These are phyloP conservation scores for Onygena corvina DNA, from an alignment of 2,329 filamentous ascomycete genomes.

Conservation along the genomic window DNA sequence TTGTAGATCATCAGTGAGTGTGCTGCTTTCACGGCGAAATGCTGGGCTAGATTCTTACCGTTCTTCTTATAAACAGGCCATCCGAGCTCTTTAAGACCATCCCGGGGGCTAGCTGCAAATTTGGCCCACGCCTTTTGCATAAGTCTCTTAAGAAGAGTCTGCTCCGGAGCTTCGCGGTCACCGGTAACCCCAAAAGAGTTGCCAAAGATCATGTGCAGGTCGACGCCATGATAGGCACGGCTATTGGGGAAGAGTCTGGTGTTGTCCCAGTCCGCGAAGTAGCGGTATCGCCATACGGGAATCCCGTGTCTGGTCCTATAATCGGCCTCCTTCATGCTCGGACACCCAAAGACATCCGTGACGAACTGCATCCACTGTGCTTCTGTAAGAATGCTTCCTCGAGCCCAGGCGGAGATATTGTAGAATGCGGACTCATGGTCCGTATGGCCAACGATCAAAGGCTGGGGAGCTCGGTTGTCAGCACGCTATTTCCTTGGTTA, in stretches of 20 bases:
- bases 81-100: slow-evolving; percentile 18
- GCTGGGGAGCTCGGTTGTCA: slow-evolving; percentile 14
- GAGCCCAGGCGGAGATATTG: slow-evolving; percentile 33
- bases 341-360: slow-evolving; percentile 38
- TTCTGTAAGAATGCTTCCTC: slow-evolving; percentile 30
- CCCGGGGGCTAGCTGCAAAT: slow-evolving; percentile 25
- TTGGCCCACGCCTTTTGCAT: slow-evolving; percentile 23
- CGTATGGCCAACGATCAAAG: slow-evolving; percentile 28
- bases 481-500: neutral
- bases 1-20: too few species aligned
- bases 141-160: slow-evolving; percentile 25
- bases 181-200: slow-evolving; percentile 32
- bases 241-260: slow-evolving; percentile 36
- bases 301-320: slow-evolving; percentile 27
- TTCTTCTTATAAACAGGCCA: slow-evolving; percentile 12
- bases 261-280: slow-evolving; percentile 41
- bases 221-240: slow-evolving; percentile 41
- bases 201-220: slow-evolving; percentile 40
- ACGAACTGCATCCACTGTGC: slow-evolving; percentile 32
- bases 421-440: slow-evolving; percentile 41
- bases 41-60: too few species aligned
- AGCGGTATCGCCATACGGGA: slow-evolving; percentile 38
- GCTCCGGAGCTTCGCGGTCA: slow-evolving; percentile 22
- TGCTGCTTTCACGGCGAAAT: too few species aligned
- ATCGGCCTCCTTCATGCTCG: slow-evolving; percentile 30